Evolutionary conservation across 1,284 basidiomycete species (phyloP).

Genomic region (Apiotrichum veenhuisii): DNA sequence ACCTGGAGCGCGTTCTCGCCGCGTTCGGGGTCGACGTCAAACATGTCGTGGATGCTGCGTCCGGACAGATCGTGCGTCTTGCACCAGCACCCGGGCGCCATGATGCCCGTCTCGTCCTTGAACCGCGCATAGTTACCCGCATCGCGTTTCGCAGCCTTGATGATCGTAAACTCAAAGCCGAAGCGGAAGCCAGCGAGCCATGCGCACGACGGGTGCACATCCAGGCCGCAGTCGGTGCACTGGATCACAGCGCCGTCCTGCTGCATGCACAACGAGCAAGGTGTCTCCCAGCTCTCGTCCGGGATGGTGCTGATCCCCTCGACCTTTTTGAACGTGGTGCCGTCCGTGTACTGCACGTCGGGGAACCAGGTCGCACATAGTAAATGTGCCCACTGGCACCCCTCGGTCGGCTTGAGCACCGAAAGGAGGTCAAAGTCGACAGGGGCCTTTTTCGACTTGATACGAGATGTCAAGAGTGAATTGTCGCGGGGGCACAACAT

Average conservation of each 20-base stretch:
- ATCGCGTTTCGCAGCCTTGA: conserved; percentile 63
- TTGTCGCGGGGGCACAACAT: conserved; percentile 46
- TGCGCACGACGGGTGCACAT: conserved; percentile 86
- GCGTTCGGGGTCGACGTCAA: conserved; percentile 70
- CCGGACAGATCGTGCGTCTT: conserved; percentile 64
- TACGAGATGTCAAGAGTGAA: conserved; percentile 11
- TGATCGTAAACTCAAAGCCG: conserved; percentile 83
- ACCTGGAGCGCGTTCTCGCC: conserved; percentile 74
- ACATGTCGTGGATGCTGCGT: conserved; percentile 70
- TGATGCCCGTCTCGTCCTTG: conserved; percentile 76
- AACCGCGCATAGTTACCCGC: conserved; percentile 68
- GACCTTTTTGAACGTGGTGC: conserved; percentile 64
- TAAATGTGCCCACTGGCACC: conserved; percentile 86
- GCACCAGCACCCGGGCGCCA: conserved; percentile 77
- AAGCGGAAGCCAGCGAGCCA: conserved; percentile 77
- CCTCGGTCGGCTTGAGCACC: conserved; percentile 88
- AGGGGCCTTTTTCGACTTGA: conserved; percentile 45
- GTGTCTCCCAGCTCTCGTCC: conserved; percentile 37
- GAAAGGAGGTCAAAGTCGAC: conserved; percentile 68
- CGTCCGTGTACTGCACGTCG: conserved; percentile 75
- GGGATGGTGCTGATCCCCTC: conserved; percentile 81
- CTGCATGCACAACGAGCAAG: conserved; percentile 59
- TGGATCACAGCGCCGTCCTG: conserved; percentile 74
- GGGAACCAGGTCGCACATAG: conserved; percentile 84
- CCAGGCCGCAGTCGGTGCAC: conserved; percentile 74